Base-by-base conservation (phyloP, 2,329 filamentous ascomycete species). In the Calonectria honghensis region DNA sequence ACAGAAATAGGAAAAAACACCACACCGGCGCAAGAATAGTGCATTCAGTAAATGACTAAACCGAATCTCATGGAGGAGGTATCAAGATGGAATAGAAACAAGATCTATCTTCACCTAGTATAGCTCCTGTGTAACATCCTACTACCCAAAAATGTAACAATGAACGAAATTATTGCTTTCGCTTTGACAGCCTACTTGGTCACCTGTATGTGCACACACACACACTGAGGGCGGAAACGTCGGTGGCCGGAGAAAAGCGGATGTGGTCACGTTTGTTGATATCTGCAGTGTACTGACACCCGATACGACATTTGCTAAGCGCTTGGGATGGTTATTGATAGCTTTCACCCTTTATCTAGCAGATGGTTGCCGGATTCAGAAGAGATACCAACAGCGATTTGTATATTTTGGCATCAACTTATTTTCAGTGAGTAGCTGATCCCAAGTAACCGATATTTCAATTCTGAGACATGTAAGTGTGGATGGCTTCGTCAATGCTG, bases 171-270 rank as follows among this genome's bases (percentile, higher is more conserved):
- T 27, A 6, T 2, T 20, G n/a, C 3, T 41, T 29, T 39, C 11
- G 16, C 10, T 18, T n/a, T 16, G 4, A 6, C 57, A 29, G 27
- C 37, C 29, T n/a, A 32, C 52, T 16, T 29, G 6, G 57, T 27
- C 57, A 39, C 41, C 18, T 63, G 45, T 48, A 48, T 9, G 20
- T 48, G 45, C n/a, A 48, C n/a, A 48, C 41, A 6, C 7, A n/a
- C n/a, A 63, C 27, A 63, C 24, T 3, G 16, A 63, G 16, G 37
- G 35, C 35, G 57, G 24, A 41, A 27, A 24, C 39, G 35, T 41
- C 57, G 35, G 35, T 39, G 35, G 16, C 27, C 57, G 57, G 57
- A 27, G 20, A 63, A 63, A 63, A 41, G 24, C 57, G 57, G 57
- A 41, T 63, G 27, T 20, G n/a, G 13, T 29, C 39, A 27, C 37